Evolutionary conservation across 2,329 filamentous ascomycete species (phyloP).

Genomic region (Annulohypoxylon truncatum): DNA sequence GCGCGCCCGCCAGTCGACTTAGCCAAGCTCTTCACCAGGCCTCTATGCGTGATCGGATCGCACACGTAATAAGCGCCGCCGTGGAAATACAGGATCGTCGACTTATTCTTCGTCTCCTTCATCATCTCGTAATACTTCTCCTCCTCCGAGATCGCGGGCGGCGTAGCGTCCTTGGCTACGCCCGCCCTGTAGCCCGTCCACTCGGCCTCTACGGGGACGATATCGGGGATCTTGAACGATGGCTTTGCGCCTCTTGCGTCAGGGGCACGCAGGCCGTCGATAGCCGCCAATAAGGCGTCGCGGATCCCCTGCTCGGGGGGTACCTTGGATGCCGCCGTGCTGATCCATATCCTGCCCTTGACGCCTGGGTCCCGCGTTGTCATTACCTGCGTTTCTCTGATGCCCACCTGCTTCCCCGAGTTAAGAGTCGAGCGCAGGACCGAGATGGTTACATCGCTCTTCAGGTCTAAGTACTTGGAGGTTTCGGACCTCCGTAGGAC

Average conservation of each 20-base stretch:
- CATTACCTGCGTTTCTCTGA: slow-evolving; percentile 70
- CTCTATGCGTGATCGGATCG: slow-evolving; percentile 75
- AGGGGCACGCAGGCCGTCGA: slow-evolving; percentile 63
- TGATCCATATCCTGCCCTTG: slow-evolving; percentile 86
- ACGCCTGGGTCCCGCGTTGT: slow-evolving; percentile 56
- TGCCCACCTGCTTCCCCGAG: slow-evolving; percentile 58
- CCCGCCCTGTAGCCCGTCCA: slow-evolving; percentile 77
- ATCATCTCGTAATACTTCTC: slow-evolving; percentile 75
- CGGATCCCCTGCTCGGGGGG: slow-evolving; percentile 68
- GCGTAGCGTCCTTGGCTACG: slow-evolving; percentile 60
- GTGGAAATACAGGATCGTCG: slow-evolving; percentile 79
- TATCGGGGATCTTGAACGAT: slow-evolving; percentile 58
- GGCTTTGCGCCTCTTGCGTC: slow-evolving; percentile 48
- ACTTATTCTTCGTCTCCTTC: slow-evolving; percentile 71
- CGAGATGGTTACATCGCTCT: slow-evolving; percentile 77
- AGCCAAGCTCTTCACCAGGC: slow-evolving; percentile 69
- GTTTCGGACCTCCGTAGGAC: slow-evolving; percentile 75
- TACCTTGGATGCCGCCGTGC: slow-evolving; percentile 71
- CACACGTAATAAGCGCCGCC: slow-evolving; percentile 80
- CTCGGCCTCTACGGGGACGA: slow-evolving; percentile 73
- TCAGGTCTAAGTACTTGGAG: slow-evolving; percentile 81
- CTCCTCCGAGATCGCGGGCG: slow-evolving; percentile 69
- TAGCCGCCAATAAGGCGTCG: slow-evolving; percentile 67
- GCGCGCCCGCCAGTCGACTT: slow-evolving; percentile 74
- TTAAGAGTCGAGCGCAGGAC: slow-evolving; percentile 75